Base-by-base conservation (phyloP, 2,329 filamentous ascomycete genomes). In the Botryotinia narcissicola region DNA sequence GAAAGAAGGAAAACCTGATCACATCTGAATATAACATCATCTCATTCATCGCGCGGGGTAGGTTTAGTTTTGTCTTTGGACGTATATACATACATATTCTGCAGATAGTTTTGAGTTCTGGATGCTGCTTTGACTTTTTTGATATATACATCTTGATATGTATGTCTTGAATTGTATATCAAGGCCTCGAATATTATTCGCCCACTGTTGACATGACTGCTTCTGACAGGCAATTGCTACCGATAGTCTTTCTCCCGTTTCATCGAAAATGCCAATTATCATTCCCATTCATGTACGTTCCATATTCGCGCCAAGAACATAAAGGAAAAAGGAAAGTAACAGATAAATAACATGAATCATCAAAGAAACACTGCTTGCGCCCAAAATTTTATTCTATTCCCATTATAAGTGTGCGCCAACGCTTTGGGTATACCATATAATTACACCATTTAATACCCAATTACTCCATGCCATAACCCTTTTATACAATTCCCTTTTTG, bases 391-490 rank as follows among this genome's bases (percentile, higher is more conserved):
- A 62, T 62, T 40, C 60, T 25, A 42, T 16, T 25, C 25, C 60
- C 60, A 62, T 62, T 40, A 14, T 40, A 62, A n/a, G 37, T 40
- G n/a, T 62, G 14, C 60, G 60, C 60, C 60, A 16, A n/a, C 14
- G 22, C 40, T 63, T 40, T 44, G 61, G 61, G 61, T 63, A 63
- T 63, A 63, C 61, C 61, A 22, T 63, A 61, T 37, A 29, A 42
- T 44, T 44, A 63, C 37, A 63, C 61, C 61, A 9, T 10, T 8
- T 44, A 20, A 44, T 29, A 29, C 61, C 37, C 37, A 40, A 29
- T 42, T 40, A 63, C 25, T 42, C 37, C 61, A 6, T 44, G 25
- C 37, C 35, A n/a, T 4, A 1, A 54, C 4, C 25, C 46, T 37
- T 42, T 57, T n/a, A 68, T 29, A 42, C 51, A 40, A 29, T 29